Base-by-base conservation (phyloP, 805 yeast species). In the Ascoidea rubescens region DNA sequence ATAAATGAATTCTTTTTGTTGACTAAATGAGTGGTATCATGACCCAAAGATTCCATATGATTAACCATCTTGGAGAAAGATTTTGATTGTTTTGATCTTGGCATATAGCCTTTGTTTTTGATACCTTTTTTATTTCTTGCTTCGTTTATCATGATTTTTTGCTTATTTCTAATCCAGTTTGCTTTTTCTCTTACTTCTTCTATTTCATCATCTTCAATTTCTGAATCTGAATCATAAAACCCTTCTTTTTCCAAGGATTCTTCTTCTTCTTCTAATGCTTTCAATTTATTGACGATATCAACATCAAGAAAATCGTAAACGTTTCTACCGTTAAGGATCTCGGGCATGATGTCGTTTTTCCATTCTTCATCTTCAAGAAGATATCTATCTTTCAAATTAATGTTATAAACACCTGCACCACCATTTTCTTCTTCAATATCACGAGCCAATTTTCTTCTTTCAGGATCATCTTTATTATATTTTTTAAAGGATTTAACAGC, bases 311-410 rank as follows among this genome's bases (percentile, higher is more conserved):
- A 93, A 70, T 93, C 99, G 71, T 89, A 91, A 54, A 93, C 96
- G 66, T 93, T 93, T 73, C 81, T 85, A 71, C 99, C 99, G 64
- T 93, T 89, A 66, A 93, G 73, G 52, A 93, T 77, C 74, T 93
- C 99, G 31, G 99, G 99, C 88, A 93, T 88, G 56, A 84, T 77
- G 69, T 93, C 99, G 59, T 88, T 80, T 77, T 91, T 91, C 99
- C 99, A 93, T 58, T 87, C 95, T 51, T 91, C 98, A 65, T 93
- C 91, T 60, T 91, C 99, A 60, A 93, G 74, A 56, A 93, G 60
- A 69, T 95, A 93, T 63, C 83, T 85, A 64, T 91, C 98, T 67
- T 89, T 87, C 71, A 93, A 75, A 72, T 93, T 89, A 65, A 93
- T 79, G 72, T 89, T 93, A 75, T 72, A 93, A 43, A 93, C 99